Percentiles rank a stretch among this genome's conserved stretches.
These are phyloP conservation scores for Symbiodinium pilosum DNA, from an alignment of 73 alveolate genomes.

Conservation along the genomic window DNA sequence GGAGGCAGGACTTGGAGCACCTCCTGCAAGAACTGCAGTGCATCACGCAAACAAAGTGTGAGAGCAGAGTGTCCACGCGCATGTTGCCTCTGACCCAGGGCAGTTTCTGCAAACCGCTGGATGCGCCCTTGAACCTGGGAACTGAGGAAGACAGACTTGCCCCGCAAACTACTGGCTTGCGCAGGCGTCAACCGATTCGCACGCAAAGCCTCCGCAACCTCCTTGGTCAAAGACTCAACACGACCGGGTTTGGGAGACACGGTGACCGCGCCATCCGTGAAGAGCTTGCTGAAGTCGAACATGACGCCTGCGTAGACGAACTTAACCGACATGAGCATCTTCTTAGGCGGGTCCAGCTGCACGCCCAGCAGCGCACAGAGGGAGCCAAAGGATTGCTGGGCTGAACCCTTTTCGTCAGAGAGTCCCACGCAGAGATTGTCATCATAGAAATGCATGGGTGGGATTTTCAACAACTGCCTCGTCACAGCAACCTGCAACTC, in stretches of 20 bases:
- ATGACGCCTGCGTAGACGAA: background rate
- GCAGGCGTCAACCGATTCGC: too few relatives aligned
- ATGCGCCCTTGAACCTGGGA: background rate
- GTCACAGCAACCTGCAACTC: background rate
- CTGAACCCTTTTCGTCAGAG: background rate
- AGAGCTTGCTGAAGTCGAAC: background rate
- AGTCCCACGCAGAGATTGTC: background rate
- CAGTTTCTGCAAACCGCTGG: background rate
- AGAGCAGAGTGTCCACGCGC: background rate
- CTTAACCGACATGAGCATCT: background rate
- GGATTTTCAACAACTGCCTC: background rate
- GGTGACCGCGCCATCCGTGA: background rate
- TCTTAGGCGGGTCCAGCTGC: background rate
- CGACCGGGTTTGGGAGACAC: background rate
- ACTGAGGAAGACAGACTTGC: background rate
- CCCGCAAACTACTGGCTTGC: background rate
- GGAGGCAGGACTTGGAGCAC: background rate
- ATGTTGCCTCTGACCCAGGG: background rate
- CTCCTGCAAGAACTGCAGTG: background rate
- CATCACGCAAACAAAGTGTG: background rate
- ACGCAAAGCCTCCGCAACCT: too few relatives aligned
- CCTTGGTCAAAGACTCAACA: too few relatives aligned
- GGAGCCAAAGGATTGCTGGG: background rate
- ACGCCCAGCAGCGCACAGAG: background rate
- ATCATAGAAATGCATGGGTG: background rate